Evolutionary conservation across 257 asterid genomes (phyloP).

Genomic region (Craterostigma plantagineum): DNA sequence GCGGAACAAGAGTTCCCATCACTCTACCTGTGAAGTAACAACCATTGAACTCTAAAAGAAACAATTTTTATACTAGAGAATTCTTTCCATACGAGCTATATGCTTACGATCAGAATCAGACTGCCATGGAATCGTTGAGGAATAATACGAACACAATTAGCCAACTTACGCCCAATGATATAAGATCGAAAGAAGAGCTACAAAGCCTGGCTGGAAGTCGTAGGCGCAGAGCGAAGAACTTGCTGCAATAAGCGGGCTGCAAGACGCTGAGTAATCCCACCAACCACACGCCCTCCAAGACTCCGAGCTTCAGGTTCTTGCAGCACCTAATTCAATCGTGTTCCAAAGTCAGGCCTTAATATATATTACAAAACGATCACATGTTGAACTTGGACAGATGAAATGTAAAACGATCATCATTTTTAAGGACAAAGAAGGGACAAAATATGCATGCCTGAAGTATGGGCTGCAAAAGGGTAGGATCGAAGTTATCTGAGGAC

Average conservation of each 20-base stretch:
- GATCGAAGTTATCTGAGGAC: slow-evolving; percentile 74
- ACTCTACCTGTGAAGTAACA: too few species aligned
- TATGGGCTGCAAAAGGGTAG: slow-evolving; percentile 65
- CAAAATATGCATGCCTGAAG: slow-evolving; percentile 49
- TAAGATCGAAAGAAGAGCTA: slow-evolving; percentile 5
- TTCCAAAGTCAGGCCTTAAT: slow-evolving; percentile 10
- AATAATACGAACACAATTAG: too few species aligned
- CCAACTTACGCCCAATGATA: too few species aligned
- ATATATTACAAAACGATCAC: neutral
- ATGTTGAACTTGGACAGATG: slow-evolving; percentile 4
- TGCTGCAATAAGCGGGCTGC: slow-evolving; percentile 96
- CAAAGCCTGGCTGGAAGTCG: slow-evolving; percentile 18
- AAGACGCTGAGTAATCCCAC: slow-evolving; percentile 85
- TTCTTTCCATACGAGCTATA: too few species aligned
- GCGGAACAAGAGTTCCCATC: too few species aligned
- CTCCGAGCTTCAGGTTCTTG: slow-evolving; percentile 80
- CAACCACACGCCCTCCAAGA: slow-evolving; percentile 88
- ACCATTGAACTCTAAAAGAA: too few species aligned
- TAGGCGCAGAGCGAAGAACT: slow-evolving; percentile 73
- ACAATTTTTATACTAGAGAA: too few species aligned
- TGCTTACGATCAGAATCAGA: too few species aligned
- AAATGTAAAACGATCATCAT: neutral
- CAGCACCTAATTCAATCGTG: slow-evolving; percentile 45
- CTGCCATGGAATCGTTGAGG: too few species aligned
- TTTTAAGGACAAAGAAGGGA: neutral